Conservation (phyloP, 768 basidiomycete species). For the Boletus sp. region DNA sequence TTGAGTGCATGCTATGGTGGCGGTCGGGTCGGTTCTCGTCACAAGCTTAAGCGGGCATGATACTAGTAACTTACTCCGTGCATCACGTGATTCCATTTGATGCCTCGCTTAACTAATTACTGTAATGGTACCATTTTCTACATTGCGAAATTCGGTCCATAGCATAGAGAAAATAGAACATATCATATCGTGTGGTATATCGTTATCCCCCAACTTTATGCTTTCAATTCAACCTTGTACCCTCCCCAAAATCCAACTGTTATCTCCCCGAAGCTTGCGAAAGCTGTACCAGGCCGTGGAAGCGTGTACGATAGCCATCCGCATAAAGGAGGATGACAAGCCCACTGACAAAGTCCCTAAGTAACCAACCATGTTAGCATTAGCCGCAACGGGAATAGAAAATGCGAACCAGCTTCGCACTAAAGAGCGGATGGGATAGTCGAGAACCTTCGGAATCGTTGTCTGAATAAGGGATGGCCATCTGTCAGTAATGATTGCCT, state of each 20-base stretch:
- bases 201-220: background rate
- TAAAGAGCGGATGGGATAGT: conserved; percentile 80
- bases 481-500: conserved; percentile 83
- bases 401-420: conserved; percentile 67
- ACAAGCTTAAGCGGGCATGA: background rate
- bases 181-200: conserved; percentile 20
- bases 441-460: conserved; percentile 77
- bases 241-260: background rate
- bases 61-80: background rate
- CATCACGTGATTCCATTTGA: conserved; percentile 19
- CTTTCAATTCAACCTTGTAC: background rate
- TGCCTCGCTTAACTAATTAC: too few relatives aligned
- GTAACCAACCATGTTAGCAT: conserved; percentile 2
- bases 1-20: conserved; percentile 15
- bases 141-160: conserved; percentile 4
- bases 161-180: conserved; percentile 10
- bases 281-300: conserved; percentile 40
- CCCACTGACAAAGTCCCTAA: conserved; percentile 52
- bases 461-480: conserved; percentile 86
- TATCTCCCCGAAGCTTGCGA: conserved; percentile 37
- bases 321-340: conserved; percentile 49
- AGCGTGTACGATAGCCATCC: conserved; percentile 44
- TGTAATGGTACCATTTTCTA: too few relatives aligned
- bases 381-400: background rate
- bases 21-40: background rate